Base-by-base conservation (phyloP, 2,329 filamentous ascomycete genomes). In the Epichloe hybrida region DNA sequence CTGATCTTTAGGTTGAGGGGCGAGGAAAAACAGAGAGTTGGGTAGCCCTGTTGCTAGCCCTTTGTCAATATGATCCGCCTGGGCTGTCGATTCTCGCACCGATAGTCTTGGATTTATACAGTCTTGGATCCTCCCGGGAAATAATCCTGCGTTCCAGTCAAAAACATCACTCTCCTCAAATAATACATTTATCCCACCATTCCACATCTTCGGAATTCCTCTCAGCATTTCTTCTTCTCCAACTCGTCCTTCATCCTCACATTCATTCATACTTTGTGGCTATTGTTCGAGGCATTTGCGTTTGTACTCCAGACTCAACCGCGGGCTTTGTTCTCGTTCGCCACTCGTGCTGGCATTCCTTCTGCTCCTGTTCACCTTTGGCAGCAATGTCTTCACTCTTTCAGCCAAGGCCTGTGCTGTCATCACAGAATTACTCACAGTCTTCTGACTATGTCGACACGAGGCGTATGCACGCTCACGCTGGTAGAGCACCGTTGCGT, bases 391-490 rank as follows among this genome's bases (percentile, higher is more conserved):
- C 67, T 57, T 69, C 65, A 55, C 58, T 69, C 56, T 69, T 69
- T 56, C 64, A 69, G 54, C 65, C 68, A 48, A 68, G 71, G 55
- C 71, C 73, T 41, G 67, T 76, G 54, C 65, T 77, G 56, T 69
- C 74, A 47, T 73, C 72, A 48, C 74, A 78, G 61, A 69, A 71
- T 58, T 76, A 72, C 60, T 73, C 73, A 49, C 66, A 69, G 52
- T 64, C 68, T 13, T 61, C 68, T 52, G 73, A 75, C 49, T 75
- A 74, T 57, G 57, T 69, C 56, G 74, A 76, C 56, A 60, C 63
- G 51, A 69, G 72, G 50, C 69, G 72, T 56, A 52, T 63, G 59
- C 59, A 66, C 59, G 55, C 56, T 57, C 59, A 66, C 59, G 55
- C 56, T 57, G 62, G 62, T 57, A 60, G 72, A 53, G 65, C 71